Conservation (phyloP, 495 filamentous ascomycete genomes). For the Lentithecium fluviatile region DNA sequence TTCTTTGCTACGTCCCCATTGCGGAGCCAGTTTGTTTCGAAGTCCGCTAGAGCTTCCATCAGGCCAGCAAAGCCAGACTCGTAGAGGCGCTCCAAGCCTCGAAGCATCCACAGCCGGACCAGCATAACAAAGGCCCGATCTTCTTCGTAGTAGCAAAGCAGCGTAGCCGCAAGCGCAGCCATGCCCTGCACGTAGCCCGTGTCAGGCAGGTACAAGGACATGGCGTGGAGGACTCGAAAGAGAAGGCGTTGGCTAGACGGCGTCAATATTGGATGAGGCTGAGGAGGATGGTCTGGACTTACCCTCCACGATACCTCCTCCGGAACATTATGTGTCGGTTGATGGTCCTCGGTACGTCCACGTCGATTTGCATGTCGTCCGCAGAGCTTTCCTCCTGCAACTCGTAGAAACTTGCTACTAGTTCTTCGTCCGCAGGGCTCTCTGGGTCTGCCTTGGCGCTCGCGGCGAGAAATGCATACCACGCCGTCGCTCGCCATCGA, state of each 20-base stretch:
- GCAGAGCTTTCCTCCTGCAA: slow-evolving; percentile 70
- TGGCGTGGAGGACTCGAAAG: slow-evolving; percentile 87
- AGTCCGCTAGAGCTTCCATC: slow-evolving; percentile 84
- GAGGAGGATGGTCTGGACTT: slow-evolving; percentile 9
- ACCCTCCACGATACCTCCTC: slow-evolving; percentile 69
- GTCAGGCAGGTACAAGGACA: slow-evolving; percentile 87
- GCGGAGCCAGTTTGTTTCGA: slow-evolving; percentile 81
- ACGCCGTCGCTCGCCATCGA: slow-evolving; percentile 88
- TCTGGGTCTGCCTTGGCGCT: slow-evolving; percentile 67
- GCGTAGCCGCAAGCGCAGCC: slow-evolving; percentile 87
- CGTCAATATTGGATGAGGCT: slow-evolving; percentile 18
- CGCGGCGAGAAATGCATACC: slow-evolving; percentile 87
- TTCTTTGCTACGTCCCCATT: slow-evolving; percentile 71
- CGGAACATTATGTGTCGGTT: slow-evolving; percentile 98
- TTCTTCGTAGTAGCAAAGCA: slow-evolving; percentile 96
- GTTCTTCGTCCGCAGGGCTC: slow-evolving; percentile 64
- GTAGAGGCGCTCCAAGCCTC: slow-evolving; percentile 84
- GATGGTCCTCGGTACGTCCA: slow-evolving; percentile 95
- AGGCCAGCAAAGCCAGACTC: slow-evolving; percentile 79
- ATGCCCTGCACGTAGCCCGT: slow-evolving; percentile 98
- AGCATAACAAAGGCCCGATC: slow-evolving; percentile 94
- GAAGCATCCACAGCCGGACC: slow-evolving; percentile 83
- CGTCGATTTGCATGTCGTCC: slow-evolving; percentile 96
- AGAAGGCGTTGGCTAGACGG: slow-evolving; percentile 79
- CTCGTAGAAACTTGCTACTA: slow-evolving; percentile 63